phyloP scores from a whole-genome alignment of 1,284 basidiomycete species.

The Naganishia sp. region DNA sequence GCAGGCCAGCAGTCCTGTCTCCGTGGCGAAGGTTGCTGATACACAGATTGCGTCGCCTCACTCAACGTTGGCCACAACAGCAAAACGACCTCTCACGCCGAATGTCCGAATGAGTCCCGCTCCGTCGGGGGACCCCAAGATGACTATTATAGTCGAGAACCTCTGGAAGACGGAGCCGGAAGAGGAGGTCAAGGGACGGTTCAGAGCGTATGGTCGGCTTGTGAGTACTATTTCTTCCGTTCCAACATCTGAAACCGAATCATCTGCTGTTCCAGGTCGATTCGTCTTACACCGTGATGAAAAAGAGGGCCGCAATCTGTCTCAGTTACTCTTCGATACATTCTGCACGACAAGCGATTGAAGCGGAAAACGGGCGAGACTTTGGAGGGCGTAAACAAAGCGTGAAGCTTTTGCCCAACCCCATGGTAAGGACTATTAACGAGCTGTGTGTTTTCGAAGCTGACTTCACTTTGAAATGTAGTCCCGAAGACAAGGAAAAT shows the following conservation, averaged over 20 bases:
- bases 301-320: not conserved
- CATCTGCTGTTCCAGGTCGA: not conserved
- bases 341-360: slow-evolving; percentile 16
- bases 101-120: slow-evolving; percentile 20
- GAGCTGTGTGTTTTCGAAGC: too few species aligned
- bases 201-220: slow-evolving; percentile 19
- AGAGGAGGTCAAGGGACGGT: slow-evolving; percentile 15
- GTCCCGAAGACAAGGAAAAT: too few species aligned
- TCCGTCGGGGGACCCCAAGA: slow-evolving; percentile 6
- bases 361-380: slow-evolving; percentile 3
- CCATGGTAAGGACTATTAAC: too few species aligned
- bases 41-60: not conserved
- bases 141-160: slow-evolving; percentile 15
- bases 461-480: too few species aligned
- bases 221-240: not conserved
- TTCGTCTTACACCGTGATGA: not conserved
- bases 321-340: slow-evolving; percentile 21
- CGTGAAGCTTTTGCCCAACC: too few species aligned
- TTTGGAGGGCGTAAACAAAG: not conserved
- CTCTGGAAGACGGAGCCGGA: slow-evolving; percentile 5
- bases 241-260: not conserved
- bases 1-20: not conserved
- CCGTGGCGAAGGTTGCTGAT: not conserved
- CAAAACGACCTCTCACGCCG: not conserved
- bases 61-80: not conserved